Evolutionary conservation across 345 rosid genomes (phyloP).

Genomic region (Odontarrhena argentea): DNA sequence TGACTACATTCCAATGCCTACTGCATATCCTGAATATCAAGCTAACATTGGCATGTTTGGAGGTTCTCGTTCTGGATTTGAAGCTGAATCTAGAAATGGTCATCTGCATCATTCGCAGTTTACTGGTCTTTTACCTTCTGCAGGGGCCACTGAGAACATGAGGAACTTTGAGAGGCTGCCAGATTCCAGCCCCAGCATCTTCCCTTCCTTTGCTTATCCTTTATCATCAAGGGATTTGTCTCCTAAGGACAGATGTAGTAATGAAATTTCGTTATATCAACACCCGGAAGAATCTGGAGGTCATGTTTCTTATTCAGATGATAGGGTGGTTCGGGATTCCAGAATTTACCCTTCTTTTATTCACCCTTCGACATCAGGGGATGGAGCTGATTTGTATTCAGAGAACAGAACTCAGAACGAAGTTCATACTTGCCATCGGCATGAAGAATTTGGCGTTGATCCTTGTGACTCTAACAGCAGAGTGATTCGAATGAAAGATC

Average conservation of each 20-base stretch:
- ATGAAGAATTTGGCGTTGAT: constrained; percentile 31
- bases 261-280: constrained; percentile 26
- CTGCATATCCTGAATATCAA: constrained; percentile 31
- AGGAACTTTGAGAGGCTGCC: constrained; percentile 28
- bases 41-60: constrained; percentile 16
- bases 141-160: constrained; percentile 22
- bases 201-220: constrained; percentile 40
- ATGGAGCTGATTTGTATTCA: constrained; percentile 30
- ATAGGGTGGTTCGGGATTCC: constrained; percentile 7
- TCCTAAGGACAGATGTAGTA: constrained; percentile 4
- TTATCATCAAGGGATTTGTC: constrained; percentile 22
- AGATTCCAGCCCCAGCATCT: constrained; percentile 32
- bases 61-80: constrained; percentile 36
- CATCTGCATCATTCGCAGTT: constrained; percentile 33
- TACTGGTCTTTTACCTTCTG: constrained; percentile 28
- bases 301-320: constrained; percentile 15
- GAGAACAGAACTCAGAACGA: constrained; percentile 27
- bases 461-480: constrained; percentile 32
- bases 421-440: constrained; percentile 29
- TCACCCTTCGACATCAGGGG: constrained; percentile 11
- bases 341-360: constrained; percentile 41
- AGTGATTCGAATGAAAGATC: constrained; percentile 23
- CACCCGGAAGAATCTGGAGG: constrained; percentile 22
- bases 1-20: constrained; percentile 32
- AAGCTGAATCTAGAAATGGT: constrained; percentile 23